Conservation (phyloP, 2,329 filamentous ascomycete species). For the Epichloe typhina region DNA sequence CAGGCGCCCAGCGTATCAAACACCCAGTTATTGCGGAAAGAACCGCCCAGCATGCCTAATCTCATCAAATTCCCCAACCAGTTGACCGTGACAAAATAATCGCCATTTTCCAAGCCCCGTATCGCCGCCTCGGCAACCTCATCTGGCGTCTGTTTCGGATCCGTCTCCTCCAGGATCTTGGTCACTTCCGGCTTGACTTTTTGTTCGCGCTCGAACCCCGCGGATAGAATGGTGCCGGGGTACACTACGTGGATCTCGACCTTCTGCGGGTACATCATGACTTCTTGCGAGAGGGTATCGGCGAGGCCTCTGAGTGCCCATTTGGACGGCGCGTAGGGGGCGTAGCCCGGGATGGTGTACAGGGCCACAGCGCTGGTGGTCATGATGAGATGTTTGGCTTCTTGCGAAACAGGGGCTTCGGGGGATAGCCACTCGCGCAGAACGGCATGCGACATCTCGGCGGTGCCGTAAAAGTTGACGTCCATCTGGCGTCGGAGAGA, state of each 20-base stretch:
- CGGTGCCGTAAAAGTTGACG: constrained; percentile 73
- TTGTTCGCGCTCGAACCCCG: constrained; percentile 66
- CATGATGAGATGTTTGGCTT: constrained; percentile 71
- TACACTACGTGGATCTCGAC: constrained; percentile 73
- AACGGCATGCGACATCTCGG: constrained; percentile 73
- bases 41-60: constrained; percentile 41
- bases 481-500: constrained; percentile 72
- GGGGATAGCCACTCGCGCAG: constrained; percentile 59
- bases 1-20: constrained; percentile 44
- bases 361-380: constrained; percentile 69
- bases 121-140: constrained; percentile 62
- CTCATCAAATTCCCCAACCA: constrained; percentile 62
- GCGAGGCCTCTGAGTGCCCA: constrained; percentile 71
- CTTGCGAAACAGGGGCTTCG: constrained; percentile 26
- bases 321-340: constrained; percentile 71
- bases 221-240: constrained; percentile 69
- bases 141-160: constrained; percentile 66
- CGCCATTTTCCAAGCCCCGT: constrained; percentile 61
- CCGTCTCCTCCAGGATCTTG: constrained; percentile 62
- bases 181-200: constrained; percentile 69
- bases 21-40: constrained; percentile 44
- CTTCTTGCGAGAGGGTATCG: constrained; percentile 72
- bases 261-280: constrained; percentile 72
- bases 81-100: constrained; percentile 67
- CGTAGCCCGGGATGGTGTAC: constrained; percentile 68